Base-by-base conservation (phyloP, 495 filamentous ascomycete species). In the Hapsidospora chrysogenum region DNA sequence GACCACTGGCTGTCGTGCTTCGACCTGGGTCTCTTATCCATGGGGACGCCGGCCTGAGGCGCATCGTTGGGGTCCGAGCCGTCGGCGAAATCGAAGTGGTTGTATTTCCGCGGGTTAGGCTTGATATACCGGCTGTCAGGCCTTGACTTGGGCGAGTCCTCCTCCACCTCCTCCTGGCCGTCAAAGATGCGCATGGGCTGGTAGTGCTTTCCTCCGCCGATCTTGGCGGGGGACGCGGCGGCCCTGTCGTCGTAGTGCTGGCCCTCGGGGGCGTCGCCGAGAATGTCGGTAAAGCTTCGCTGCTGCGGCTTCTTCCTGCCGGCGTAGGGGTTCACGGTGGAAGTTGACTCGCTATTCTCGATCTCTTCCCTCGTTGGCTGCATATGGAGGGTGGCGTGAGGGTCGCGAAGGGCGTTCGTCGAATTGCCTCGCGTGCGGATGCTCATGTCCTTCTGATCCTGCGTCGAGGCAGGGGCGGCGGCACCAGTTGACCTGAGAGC, bases 81-180 rank as follows among this genome's bases (percentile, higher is more conserved):
- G 42, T 78, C 77, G 25, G 66, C 75, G 50, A 95, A 74, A 36
- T 92, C 78, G 49, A 95, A 95, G 54, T 97, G 87, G 22, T 75
- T 57, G 56, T 76, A 95, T 48, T 81, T 87, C 45, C 71, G 70
- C 9, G 82, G 68, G 45, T 86, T 61, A 8, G 60, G 46, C 50
- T 68, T 60, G 64, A 36, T 36, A n/a, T 76, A 58, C 66, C 66
- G 48, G 44, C 63, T 53, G 29, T 64, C 58, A 26, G 51, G 46
- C 30, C 45, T 40, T 19, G 35, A 49, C 30, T 58, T 56, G 29
- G 61, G 49, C 30, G 56, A 45, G 35, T 57, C 46, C 32, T 44
- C 41, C 7, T 55, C 50, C 4, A 35, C 45, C 4, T 50, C 43
- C 28, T 70, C 67, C 14, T 79, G 66, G 3, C 63, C 60, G 20